These are phyloP conservation scores for Sarocladium oryzae DNA, from an alignment of 2,329 filamentous ascomycete species.

Conservation along the genomic window DNA sequence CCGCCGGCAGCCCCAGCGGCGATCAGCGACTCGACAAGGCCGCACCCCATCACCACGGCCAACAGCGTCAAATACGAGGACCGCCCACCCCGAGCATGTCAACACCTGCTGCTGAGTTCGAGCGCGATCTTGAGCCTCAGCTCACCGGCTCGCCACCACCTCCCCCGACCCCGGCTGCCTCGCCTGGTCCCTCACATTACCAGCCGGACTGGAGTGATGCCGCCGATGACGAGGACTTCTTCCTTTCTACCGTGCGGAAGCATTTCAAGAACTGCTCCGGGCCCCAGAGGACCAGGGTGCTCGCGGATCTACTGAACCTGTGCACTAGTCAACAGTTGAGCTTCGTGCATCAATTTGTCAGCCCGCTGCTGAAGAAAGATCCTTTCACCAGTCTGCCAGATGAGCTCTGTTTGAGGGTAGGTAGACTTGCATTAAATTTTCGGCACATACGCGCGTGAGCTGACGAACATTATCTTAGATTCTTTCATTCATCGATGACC, in stretches of 20 bases:
- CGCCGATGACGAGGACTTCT: slow-evolving; percentile 74
- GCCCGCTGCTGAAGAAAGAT: slow-evolving; percentile 89
- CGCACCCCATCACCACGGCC: slow-evolving; percentile 28
- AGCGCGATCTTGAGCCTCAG: slow-evolving; percentile 36
- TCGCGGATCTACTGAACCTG: slow-evolving; percentile 84
- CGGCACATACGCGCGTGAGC: neutral
- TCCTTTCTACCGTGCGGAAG: slow-evolving; percentile 70
- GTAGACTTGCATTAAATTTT: slow-evolving; percentile 22
- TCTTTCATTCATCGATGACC: slow-evolving; percentile 93
- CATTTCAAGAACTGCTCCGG: slow-evolving; percentile 74
- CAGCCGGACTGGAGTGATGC: slow-evolving; percentile 70
- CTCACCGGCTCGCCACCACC: slow-evolving; percentile 56
- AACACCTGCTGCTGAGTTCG: slow-evolving; percentile 56
- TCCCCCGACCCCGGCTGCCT: slow-evolving; percentile 59
- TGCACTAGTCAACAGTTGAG: slow-evolving; percentile 94
- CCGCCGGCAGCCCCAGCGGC: slow-evolving; percentile 33
- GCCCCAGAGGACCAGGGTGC: slow-evolving; percentile 69
- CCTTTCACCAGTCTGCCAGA: slow-evolving; percentile 89
- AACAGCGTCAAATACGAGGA: slow-evolving; percentile 40
- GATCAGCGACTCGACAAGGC: slow-evolving; percentile 47
- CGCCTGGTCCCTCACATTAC: slow-evolving; percentile 54
- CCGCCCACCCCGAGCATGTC: slow-evolving; percentile 62
- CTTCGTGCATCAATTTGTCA: slow-evolving; percentile 94
- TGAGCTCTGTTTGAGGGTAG: slow-evolving; percentile 82
- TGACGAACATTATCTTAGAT: slow-evolving; percentile 48